Evolutionary conservation across 805 yeast genomes (phyloP).

Genomic region (Kluyveromyces nonfermentans): DNA sequence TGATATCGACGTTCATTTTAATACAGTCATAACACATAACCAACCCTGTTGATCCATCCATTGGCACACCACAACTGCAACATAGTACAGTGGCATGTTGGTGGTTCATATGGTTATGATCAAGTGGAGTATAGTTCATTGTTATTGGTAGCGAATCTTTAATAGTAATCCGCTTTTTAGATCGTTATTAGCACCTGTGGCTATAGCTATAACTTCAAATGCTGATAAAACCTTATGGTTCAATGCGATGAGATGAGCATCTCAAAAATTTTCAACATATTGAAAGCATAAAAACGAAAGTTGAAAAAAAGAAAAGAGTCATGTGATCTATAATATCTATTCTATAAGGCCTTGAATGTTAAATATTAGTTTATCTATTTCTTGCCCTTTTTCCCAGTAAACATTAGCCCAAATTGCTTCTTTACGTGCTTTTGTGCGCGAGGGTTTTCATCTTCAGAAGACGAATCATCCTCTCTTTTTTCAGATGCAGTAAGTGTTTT

Average conservation of each 20-base stretch:
- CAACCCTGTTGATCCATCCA: constrained; percentile 88
- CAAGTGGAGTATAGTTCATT: constrained; percentile 33
- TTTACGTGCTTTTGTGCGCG: constrained; percentile 13
- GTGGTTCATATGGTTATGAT: constrained; percentile 27
- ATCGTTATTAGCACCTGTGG: not conserved
- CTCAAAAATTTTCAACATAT: constrained; percentile 13
- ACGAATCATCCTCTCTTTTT: not conserved
- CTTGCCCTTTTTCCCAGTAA: constrained; percentile 17
- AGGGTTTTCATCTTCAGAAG: constrained; percentile 12
- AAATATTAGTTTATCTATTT: constrained; percentile 1
- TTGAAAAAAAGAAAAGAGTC: constrained; percentile 4
- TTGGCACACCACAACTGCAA: constrained; percentile 97
- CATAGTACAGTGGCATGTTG: constrained; percentile 80
- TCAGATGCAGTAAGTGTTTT: not conserved
- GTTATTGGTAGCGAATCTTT: not conserved
- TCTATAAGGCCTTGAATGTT: not conserved
- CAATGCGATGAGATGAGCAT: constrained; percentile 15
- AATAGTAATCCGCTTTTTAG: not conserved
- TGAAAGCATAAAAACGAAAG: not conserved
- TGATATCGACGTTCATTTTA: constrained; percentile 84
- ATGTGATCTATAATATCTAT: constrained; percentile 3
- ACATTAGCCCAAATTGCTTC: constrained; percentile 22
- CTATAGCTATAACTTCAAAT: too few relatives aligned
- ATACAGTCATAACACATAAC: constrained; percentile 98
- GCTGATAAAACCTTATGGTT: too few relatives aligned